Evolutionary conservation across 345 rosid genomes (phyloP).

Genomic region (Xanthoceras sorbifolium): DNA sequence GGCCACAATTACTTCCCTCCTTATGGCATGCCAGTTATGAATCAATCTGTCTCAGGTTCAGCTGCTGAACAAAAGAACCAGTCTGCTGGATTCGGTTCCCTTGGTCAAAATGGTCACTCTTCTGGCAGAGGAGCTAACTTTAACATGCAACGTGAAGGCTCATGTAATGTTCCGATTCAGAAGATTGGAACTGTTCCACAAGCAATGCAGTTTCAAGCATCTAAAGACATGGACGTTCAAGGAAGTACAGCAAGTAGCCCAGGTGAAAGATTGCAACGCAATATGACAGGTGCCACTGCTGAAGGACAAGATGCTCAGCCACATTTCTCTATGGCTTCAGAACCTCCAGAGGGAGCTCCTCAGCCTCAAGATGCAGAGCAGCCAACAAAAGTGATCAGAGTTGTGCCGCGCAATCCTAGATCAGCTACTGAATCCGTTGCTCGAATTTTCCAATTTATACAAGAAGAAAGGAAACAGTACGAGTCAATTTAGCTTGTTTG

Average conservation of each 20-base stretch:
- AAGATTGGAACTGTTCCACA: slow-evolving; percentile 35
- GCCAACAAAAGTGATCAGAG: slow-evolving; percentile 65
- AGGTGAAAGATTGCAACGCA: slow-evolving; percentile 27
- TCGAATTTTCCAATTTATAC: slow-evolving; percentile 86
- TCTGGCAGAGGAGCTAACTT: slow-evolving; percentile 41
- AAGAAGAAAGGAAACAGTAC: slow-evolving; percentile 67
- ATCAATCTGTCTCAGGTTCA: slow-evolving; percentile 42
- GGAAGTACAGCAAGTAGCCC: slow-evolving; percentile 62
- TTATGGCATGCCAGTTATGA: slow-evolving; percentile 58
- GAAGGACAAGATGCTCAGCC: slow-evolving; percentile 38
- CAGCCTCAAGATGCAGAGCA: slow-evolving; percentile 32
- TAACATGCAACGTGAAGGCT: slow-evolving; percentile 44
- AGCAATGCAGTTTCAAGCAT: slow-evolving; percentile 33
- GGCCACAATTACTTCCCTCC: slow-evolving; percentile 71
- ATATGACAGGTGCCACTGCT: slow-evolving; percentile 19
- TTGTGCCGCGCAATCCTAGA: slow-evolving; percentile 79
- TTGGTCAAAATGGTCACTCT: slow-evolving; percentile 32
- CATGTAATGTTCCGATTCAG: slow-evolving; percentile 31
- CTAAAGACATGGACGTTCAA: slow-evolving; percentile 43
- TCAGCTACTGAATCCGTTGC: slow-evolving; percentile 84
- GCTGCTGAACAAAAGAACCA: slow-evolving; percentile 52
- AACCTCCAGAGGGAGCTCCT: slow-evolving; percentile 17
- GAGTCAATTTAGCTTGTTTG: slow-evolving; percentile 34
- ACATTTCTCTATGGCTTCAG: slow-evolving; percentile 25
- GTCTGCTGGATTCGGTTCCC: slow-evolving; percentile 34